phyloP scores from a whole-genome alignment of 257 asterid species.

The Rubia yunnanensis region DNA sequence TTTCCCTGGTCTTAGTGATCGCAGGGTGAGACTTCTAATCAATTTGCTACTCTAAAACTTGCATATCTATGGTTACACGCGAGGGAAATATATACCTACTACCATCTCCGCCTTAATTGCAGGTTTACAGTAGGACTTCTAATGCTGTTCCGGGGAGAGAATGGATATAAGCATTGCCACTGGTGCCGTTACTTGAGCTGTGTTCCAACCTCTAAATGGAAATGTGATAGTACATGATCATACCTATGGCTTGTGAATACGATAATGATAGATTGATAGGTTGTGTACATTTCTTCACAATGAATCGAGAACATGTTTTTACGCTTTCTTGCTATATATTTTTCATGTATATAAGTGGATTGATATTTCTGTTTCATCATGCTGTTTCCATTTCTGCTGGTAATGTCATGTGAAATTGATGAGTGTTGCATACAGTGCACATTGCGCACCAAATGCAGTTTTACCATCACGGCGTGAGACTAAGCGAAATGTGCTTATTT shows the following conservation, averaged over 20 bases:
- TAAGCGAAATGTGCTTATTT: neutral
- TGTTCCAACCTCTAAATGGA: slow-evolving; percentile 75
- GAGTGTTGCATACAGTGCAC: slow-evolving; percentile 25
- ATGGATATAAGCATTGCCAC: slow-evolving; percentile 58
- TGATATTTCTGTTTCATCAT: neutral
- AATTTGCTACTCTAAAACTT: neutral
- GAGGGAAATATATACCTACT: no score
- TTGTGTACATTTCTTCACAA: neutral
- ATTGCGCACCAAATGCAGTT: slow-evolving; percentile 26
- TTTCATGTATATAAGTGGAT: neutral
- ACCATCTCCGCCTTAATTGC: slow-evolving; percentile 20
- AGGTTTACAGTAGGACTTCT: slow-evolving; percentile 61
- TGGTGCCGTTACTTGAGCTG: slow-evolving; percentile 79
- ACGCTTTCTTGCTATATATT: neutral
- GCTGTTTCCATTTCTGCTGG: neutral
- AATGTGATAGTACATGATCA: slow-evolving; percentile 31
- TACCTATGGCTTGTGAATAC: slow-evolving; percentile 1
- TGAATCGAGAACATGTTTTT: neutral
- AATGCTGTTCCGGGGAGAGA: slow-evolving; percentile 68
- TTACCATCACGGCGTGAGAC: neutral
- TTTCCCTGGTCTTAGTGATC: slow-evolving; percentile 46
- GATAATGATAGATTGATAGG: neutral
- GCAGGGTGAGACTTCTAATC: slow-evolving; percentile 42
- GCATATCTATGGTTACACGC: neutral
- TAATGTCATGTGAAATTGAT: slow-evolving; percentile 13